These are phyloP conservation scores for Gossypium longicalyx DNA, from an alignment of 345 rosid genomes.

Conservation along the genomic window DNA sequence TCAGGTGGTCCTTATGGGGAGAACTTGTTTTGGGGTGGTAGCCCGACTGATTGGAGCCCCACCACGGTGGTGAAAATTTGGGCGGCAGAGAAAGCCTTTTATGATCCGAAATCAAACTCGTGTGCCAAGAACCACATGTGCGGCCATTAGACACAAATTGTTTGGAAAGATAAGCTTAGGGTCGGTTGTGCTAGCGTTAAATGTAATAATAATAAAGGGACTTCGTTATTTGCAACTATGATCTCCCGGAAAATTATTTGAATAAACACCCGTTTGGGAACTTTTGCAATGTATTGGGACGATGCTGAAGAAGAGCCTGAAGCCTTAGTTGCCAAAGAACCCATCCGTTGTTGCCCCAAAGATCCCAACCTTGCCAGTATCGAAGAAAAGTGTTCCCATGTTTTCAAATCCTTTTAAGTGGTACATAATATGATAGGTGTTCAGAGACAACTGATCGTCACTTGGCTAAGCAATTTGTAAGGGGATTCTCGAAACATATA, in stretches of 20 bases:
- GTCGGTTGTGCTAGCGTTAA: slow-evolving; percentile 39
- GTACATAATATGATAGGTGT: neutral
- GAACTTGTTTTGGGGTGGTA: slow-evolving; percentile 44
- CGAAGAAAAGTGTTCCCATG: neutral
- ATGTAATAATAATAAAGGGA: slow-evolving; percentile 25
- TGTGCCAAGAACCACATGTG: slow-evolving; percentile 34
- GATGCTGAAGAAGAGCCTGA: neutral
- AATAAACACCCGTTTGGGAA: slow-evolving; percentile 33
- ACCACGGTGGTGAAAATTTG: no score
- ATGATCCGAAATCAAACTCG: slow-evolving; percentile 10
- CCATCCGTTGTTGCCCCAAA: no score
- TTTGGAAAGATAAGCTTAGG: slow-evolving; percentile 31
- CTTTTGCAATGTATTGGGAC: no score
- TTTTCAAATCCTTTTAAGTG: neutral
- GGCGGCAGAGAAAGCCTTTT: neutral
- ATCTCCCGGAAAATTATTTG: slow-evolving; percentile 43
- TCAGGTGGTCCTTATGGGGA: slow-evolving; percentile 41
- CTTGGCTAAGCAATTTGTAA: neutral
- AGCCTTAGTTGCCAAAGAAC: no score
- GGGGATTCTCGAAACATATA: no score
- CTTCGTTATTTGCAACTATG: slow-evolving; percentile 34
- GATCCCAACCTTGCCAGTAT: neutral
- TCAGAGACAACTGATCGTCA: neutral
- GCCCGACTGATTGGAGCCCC: slow-evolving; percentile 27
- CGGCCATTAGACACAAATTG: slow-evolving; percentile 53